Evolutionary conservation across 1,284 basidiomycete genomes (phyloP).

Genomic region (Ceratobasidium sp.): DNA sequence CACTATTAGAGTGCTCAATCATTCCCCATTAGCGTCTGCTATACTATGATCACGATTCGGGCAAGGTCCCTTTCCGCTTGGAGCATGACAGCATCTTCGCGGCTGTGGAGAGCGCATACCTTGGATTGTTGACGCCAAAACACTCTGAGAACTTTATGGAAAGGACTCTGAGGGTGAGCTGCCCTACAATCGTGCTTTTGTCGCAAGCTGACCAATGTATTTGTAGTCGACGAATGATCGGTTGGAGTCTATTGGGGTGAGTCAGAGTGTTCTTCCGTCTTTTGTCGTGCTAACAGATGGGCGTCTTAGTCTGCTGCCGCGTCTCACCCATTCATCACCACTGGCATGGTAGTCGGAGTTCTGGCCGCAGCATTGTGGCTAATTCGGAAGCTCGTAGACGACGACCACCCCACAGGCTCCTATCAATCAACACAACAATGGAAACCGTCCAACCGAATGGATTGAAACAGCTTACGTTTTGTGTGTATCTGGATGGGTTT

Average conservation of each 20-base stretch:
- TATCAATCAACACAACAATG: slow-evolving; percentile 34
- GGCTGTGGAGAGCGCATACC: slow-evolving; percentile 75
- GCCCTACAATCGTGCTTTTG: not conserved
- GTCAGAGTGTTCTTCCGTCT: not conserved
- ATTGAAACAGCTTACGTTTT: slow-evolving; percentile 19
- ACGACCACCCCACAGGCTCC: slow-evolving; percentile 23
- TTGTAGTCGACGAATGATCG: slow-evolving; percentile 35
- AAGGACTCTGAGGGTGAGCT: slow-evolving; percentile 69
- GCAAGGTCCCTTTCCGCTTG: slow-evolving; percentile 67
- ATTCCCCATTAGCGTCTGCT: slow-evolving; percentile 67
- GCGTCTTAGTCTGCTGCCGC: slow-evolving; percentile 21
- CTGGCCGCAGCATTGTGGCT: slow-evolving; percentile 18
- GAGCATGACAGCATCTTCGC: slow-evolving; percentile 71
- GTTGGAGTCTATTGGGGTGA: slow-evolving; percentile 36
- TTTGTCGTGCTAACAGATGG: not conserved
- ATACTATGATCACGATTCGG: slow-evolving; percentile 72
- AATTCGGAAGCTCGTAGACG: slow-evolving; percentile 29
- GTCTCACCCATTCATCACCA: slow-evolving; percentile 36
- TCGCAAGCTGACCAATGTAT: not conserved
- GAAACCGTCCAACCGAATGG: slow-evolving; percentile 39
- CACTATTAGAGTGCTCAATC: slow-evolving; percentile 52
- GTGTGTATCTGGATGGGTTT: slow-evolving; percentile 4
- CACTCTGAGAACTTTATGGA: slow-evolving; percentile 79
- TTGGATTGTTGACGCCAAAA: slow-evolving; percentile 68
- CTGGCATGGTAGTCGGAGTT: slow-evolving; percentile 24